Conservation (phyloP, 1,139 yeast species). For the Sugiyamaella xylanicola region DNA sequence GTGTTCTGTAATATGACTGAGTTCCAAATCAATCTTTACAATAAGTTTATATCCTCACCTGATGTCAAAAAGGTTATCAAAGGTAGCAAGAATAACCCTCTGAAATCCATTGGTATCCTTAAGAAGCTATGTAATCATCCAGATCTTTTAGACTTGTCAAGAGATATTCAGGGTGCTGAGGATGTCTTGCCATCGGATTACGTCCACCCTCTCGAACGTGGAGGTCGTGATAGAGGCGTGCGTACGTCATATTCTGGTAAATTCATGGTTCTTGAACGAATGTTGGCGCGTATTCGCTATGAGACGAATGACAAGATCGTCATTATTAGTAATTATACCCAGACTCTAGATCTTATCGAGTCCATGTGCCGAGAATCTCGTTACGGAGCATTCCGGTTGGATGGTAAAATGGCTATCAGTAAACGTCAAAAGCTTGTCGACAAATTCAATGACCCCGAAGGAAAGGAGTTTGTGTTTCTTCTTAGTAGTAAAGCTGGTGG, state of each 20-base stretch:
- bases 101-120: conserved; percentile 84
- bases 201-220: conserved; percentile 48
- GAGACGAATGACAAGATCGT: conserved; percentile 95
- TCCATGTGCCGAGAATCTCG: conserved; percentile 72
- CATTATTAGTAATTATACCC: conserved; percentile 90
- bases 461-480: conserved; percentile 83
- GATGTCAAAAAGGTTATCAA: conserved; percentile 70
- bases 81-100: conserved; percentile 78
- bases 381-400: conserved; percentile 82
- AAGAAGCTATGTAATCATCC: conserved; percentile 95
- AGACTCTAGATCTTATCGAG: conserved; percentile 88
- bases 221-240: conserved; percentile 63
- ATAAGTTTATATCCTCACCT: conserved; percentile 77
- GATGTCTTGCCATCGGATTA: conserved; percentile 75
- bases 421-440: conserved; percentile 94
- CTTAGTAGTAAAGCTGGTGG: conserved; percentile 98
- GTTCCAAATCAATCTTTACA: conserved; percentile 70
- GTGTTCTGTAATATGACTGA: conserved; percentile 84
- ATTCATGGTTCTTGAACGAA: conserved; percentile 62
- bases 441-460: conserved; percentile 85
- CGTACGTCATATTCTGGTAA: conserved; percentile 60
- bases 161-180: conserved; percentile 71
- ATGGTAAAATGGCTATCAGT: conserved; percentile 89
- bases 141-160: conserved; percentile 73
- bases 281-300: conserved; percentile 68